Conservation (phyloP, 257 asterid species). For the Eucommia ulmoides region DNA sequence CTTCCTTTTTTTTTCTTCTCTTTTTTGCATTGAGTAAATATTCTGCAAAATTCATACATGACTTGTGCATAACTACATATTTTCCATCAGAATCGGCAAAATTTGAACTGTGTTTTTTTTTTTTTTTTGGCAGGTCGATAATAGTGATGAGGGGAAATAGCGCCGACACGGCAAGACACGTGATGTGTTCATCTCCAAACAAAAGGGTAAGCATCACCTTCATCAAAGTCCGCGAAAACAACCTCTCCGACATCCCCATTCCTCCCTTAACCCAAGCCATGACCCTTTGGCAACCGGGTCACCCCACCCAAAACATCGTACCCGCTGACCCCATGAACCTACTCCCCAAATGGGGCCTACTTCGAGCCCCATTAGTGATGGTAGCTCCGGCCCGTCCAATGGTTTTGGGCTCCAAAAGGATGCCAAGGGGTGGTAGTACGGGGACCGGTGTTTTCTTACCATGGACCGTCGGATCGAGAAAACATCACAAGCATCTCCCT, state of each 20-base stretch:
- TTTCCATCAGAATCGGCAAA: no score
- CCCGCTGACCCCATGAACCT: constrained; percentile 10
- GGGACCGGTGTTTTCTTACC: constrained; percentile 96
- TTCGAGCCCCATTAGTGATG: constrained; percentile 65
- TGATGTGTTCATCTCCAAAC: constrained; percentile 79
- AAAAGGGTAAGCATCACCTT: constrained; percentile 77
- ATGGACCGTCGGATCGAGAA: constrained; percentile 51
- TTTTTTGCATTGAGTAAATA: no score
- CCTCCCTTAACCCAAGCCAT: constrained; percentile 31
- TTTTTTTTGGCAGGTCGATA: constrained; percentile 65
- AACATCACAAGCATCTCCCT: constrained; percentile 34
- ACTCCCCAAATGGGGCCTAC: constrained; percentile 33
- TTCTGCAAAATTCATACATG: no score
- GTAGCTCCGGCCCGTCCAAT: constrained; percentile 56
- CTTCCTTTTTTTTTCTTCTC: no score
- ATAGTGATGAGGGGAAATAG: constrained; percentile 92
- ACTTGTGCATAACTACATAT: no score
- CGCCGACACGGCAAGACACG: constrained; percentile 85
- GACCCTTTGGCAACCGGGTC: constrained; percentile 75
- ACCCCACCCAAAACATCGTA: constrained; percentile 30
- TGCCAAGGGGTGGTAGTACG: constrained; percentile 67
- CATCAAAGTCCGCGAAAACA: constrained; percentile 53
- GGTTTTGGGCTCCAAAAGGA: constrained; percentile 32
- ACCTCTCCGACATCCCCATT: constrained; percentile 17
- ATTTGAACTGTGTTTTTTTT: no score